phyloP scores from a whole-genome alignment of 1,284 basidiomycete species.

The Uromyces viciae-fabae region DNA sequence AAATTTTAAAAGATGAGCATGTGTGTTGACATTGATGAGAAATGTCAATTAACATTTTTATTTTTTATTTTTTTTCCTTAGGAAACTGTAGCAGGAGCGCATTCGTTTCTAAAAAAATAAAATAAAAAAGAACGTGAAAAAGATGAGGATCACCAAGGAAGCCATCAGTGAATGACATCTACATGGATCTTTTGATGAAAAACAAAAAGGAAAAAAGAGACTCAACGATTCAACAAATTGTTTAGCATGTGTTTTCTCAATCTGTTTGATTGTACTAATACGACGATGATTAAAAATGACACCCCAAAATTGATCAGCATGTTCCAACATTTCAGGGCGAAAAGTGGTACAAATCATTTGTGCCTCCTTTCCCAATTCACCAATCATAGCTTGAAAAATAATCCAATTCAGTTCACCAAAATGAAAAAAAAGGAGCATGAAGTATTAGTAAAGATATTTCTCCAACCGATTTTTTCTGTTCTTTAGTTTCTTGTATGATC shows the following conservation, averaged over 20 bases:
- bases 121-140: background rate
- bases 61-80: no score
- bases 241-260: conserved; percentile 43
- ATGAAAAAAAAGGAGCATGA: background rate
- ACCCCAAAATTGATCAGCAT: conserved; percentile 95
- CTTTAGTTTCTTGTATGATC: no score
- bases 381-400: conserved; percentile 68
- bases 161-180: background rate
- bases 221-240: conserved; percentile 44
- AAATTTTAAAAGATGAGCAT: no score
- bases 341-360: conserved; percentile 99
- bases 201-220: background rate
- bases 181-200: background rate
- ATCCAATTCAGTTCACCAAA: background rate
- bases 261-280: conserved; percentile 56
- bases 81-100: conserved; percentile 22
- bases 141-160: background rate
- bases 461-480: no score
- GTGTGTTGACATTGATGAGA: no score
- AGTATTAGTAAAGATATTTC: background rate
- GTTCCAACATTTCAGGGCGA: conserved; percentile 90
- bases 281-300: conserved; percentile 97
- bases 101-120: conserved; percentile 28
- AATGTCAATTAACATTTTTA: no score
- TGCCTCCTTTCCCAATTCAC: conserved; percentile 74